Base-by-base conservation (phyloP, 2,329 filamentous ascomycete genomes). In the Aureobasidium uvarum region DNA sequence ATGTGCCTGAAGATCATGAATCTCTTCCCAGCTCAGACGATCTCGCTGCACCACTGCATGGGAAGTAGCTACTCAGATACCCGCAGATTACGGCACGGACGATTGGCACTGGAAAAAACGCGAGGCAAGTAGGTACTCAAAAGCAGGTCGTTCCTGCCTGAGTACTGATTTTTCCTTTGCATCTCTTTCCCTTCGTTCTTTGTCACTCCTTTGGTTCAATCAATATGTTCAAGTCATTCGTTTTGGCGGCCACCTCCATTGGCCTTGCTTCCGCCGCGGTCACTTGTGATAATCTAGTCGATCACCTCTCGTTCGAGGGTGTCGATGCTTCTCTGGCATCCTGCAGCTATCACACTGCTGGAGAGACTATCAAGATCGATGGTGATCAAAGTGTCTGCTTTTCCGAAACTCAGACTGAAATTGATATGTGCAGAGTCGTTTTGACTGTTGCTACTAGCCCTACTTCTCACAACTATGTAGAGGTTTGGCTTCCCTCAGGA, bases 401-500 rank as follows among this genome's bases (percentile, higher is more conserved):
- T 28, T 25, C 43, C n/a, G 20, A 67, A 7, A 67, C 71, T 60
- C 68, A 67, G 16, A 46, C 64, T 1, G 45, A 60, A 18, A 28
- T 66, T 10, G 56, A 66, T 23, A 54, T 66, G 28, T 66, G 64
- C 56, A 48, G 64, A 45, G 64, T 66, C 38, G 45, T 52, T 23
- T 13, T 66, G 31, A 62, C 23, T 39, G 41, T 66, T 16, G 28
- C 33, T 6, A 66, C 64, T 16, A 62, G 64, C 18, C 18, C 23
- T 13, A 31, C 46, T 23, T 62, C 46, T 20, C 43, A 52, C n/a
- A 54, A 58, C 5, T 66, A 60, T 33, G 36, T 80, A 71, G 79
- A 81, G 69, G 76, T 78, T 11, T 81, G 79, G 79, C 69, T 81
- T 23, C 79, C 79, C 14, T 71, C 69, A 3, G 48, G 60, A 20